phyloP scores from a whole-genome alignment of 83 land plant species.

The Picea engelmannii region DNA sequence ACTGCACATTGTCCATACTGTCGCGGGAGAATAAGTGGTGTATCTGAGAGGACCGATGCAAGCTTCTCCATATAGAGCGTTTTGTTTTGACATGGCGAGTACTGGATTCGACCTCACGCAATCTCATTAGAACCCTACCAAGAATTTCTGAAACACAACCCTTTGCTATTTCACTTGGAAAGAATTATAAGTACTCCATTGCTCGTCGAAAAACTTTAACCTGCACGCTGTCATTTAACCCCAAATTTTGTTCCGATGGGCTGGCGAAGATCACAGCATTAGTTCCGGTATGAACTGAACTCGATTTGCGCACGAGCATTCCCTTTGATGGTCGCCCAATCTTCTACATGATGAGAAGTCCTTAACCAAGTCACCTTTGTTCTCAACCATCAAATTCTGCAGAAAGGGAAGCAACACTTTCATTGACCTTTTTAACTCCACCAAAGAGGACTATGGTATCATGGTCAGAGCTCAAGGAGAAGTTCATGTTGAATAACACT shows the following conservation, averaged over 20 bases:
- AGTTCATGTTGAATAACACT: too few relatives aligned
- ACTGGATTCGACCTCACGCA: conserved; percentile 64
- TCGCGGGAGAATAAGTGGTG: conserved; percentile 83
- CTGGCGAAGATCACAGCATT: too few relatives aligned
- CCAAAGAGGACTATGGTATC: too few relatives aligned
- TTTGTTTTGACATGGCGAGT: conserved; percentile 39
- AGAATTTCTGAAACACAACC: conserved; percentile 87
- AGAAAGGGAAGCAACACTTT: too few relatives aligned
- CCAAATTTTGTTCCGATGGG: conserved; percentile 19
- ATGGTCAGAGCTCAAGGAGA: too few relatives aligned
- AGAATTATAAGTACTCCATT: conserved; percentile 84
- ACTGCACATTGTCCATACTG: conserved; percentile 95
- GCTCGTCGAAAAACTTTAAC: conserved; percentile 90
- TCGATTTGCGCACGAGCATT: too few relatives aligned
- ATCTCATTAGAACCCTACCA: conserved; percentile 83
- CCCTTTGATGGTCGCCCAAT: too few relatives aligned
- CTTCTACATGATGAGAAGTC: too few relatives aligned
- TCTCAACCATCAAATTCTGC: too few relatives aligned
- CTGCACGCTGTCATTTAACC: conserved; percentile 80
- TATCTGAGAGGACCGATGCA: conserved; percentile 74
- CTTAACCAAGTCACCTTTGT: too few relatives aligned
- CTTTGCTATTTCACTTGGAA: conserved; percentile 59
- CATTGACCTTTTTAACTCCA: too few relatives aligned
- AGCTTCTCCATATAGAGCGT: conserved; percentile 87
- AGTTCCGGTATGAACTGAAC: too few relatives aligned